A percentile compares a stretch with the other conserved stretches of the same genome.
Conservation (phyloP, 2,329 filamentous ascomycete genomes). For the Colletotrichum coccodes region DNA sequence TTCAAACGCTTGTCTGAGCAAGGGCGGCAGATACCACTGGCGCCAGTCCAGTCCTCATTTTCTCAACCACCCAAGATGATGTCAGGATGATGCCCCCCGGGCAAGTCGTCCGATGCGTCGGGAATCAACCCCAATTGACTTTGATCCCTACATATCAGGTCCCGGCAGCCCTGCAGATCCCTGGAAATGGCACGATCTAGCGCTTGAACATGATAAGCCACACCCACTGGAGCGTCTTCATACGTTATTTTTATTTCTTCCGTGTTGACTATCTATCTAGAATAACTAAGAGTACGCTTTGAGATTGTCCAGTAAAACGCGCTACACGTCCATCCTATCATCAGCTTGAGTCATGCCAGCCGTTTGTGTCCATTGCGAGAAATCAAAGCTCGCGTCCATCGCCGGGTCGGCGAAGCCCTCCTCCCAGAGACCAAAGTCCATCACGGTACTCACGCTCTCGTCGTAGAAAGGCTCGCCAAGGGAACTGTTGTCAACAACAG, state of each 20-base stretch:
- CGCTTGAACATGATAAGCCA: background rate
- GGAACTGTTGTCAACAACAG: conserved; percentile 40
- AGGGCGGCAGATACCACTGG: background rate
- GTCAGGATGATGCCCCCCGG: background rate
- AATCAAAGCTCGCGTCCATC: conserved; percentile 44
- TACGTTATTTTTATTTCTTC: too few relatives aligned
- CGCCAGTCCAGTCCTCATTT: background rate
- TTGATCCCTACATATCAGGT: background rate
- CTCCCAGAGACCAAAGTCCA: conserved; percentile 49
- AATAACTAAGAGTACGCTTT: too few relatives aligned
- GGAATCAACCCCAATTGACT: background rate
- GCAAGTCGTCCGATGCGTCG: background rate
- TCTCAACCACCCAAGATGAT: conserved; percentile 2
- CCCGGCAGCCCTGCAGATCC: background rate
- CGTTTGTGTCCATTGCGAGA: conserved; percentile 41
- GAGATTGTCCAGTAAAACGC: background rate
- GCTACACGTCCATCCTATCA: conserved; percentile 28
- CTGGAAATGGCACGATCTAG: background rate
- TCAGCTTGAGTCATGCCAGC: conserved; percentile 28
- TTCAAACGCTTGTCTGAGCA: background rate
- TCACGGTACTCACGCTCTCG: conserved; percentile 38
- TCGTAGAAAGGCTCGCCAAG: conserved; percentile 43
- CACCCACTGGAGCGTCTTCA: background rate
- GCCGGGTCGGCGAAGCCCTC: conserved; percentile 49
- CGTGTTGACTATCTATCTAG: background rate